Evolutionary conservation across 1,284 basidiomycete genomes (phyloP).

Genomic region (Stereum hirsutum): DNA sequence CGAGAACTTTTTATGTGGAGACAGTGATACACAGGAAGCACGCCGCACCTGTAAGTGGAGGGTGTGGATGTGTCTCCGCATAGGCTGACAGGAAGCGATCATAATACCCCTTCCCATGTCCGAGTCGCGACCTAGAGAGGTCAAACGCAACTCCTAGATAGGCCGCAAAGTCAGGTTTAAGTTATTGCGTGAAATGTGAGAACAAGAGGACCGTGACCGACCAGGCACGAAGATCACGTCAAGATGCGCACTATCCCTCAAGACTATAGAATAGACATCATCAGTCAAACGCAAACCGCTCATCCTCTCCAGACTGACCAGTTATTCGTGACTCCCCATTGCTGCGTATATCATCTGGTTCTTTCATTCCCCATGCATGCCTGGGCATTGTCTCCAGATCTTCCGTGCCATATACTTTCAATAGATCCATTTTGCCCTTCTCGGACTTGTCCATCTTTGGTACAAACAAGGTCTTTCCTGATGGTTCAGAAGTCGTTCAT

Average conservation of each 20-base stretch:
- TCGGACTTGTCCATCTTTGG: constrained; percentile 45
- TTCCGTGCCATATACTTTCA: constrained; percentile 45
- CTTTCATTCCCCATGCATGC: constrained; percentile 68
- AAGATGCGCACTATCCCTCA: constrained; percentile 27
- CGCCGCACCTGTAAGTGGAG: constrained; percentile 46
- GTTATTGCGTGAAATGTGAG: not conserved
- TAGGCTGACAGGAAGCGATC: constrained; percentile 62
- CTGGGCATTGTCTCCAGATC: constrained; percentile 48
- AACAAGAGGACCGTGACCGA: constrained; percentile 18
- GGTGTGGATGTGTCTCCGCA: constrained; percentile 33
- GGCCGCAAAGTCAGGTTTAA: not conserved
- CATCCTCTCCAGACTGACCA: constrained; percentile 34
- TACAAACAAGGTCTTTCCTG: constrained; percentile 40
- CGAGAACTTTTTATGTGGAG: constrained; percentile 4
- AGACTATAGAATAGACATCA: not conserved
- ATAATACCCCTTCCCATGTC: constrained; percentile 77
- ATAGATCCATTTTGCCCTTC: constrained; percentile 52
- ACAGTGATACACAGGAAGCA: constrained; percentile 1
- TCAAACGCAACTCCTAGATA: constrained; percentile 76
- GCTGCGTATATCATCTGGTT: too few species aligned
- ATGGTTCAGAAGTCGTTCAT: too few species aligned
- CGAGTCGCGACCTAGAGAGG: constrained; percentile 55
- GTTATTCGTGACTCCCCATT: too few species aligned
- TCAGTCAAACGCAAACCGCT: constrained; percentile 33
- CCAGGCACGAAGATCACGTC: constrained; percentile 69